Evolutionary conservation across 2,329 filamentous ascomycete genomes (phyloP), one percentile per base, ranked within the genome.

Genomic region (Paraconiothyrium sp.): DNA sequence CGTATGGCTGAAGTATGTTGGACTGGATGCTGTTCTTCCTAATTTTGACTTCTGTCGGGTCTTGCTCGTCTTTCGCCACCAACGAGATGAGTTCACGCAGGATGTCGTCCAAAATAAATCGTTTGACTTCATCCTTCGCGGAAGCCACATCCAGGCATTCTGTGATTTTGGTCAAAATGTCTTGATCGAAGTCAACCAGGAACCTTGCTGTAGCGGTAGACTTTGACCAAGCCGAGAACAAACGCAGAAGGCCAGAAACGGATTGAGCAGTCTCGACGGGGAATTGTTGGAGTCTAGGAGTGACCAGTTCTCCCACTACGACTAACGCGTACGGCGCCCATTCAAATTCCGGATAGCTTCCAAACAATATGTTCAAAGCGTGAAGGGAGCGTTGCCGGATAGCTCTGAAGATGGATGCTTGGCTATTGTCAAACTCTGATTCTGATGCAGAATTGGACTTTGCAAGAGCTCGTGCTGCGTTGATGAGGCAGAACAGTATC

Each of bases 241-340:
- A 83, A 64, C 90, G 89, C 63, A 97, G 85, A 44, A 93, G 86
- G 16, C 90, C 92, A 2, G 95, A 98, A 8, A 97, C 84, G 14
- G 93, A 92, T 74, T 99, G 94, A 0, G 93, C 91, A 47, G 92
- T 97, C 80, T 99, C 95, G 5, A 87, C 84, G 0, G 93, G 88
- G 57, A 99, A 87, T 60, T 91, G 92, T 2, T 90, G 86, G 20
- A 98, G 82, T 66, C 93, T 87, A 20, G 92, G 92, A 55, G 87
- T 88, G 49, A 99, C 84, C 30, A 96, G 82, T 72, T 97, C 90
- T 32, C 86, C 82, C 57, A 95, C 87, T 55, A 98, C 89, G 0
- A 86, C 78, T 9, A 86, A 84, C 41, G 92, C 85, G 75, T 94
- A 97, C 1, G 84, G 82, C 1, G 83, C 83, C 91, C 94, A 96